Evolutionary conservation across 768 basidiomycete species (phyloP).

Genomic region (Symmetrospora coprosmae): DNA sequence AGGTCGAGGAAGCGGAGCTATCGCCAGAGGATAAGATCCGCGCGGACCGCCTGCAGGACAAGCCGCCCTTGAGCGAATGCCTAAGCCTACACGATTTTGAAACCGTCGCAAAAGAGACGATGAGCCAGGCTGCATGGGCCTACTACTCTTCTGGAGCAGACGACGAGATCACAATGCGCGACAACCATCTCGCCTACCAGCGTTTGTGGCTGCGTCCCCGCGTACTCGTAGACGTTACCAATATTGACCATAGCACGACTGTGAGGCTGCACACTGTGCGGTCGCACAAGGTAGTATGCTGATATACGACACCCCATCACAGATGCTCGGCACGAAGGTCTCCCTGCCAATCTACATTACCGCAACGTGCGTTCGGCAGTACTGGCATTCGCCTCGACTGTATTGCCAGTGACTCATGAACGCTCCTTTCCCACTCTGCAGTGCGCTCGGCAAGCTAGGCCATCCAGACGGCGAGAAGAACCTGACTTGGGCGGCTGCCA

Average conservation of each 20-base stretch:
- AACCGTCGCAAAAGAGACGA: constrained; percentile 53
- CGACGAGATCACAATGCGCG: constrained; percentile 44
- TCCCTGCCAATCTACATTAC: constrained; percentile 53
- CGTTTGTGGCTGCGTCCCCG: constrained; percentile 79
- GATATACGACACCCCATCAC: no score
- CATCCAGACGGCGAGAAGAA: constrained; percentile 91
- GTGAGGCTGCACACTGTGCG: constrained; percentile 33
- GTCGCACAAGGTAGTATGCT: constrained; percentile 2
- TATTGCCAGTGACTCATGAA: not conserved
- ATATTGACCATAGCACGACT: constrained; percentile 50
- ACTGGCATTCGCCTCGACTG: constrained; percentile 42
- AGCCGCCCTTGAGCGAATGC: constrained; percentile 56
- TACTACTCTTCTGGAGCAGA: constrained; percentile 80
- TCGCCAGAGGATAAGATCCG: constrained; percentile 58
- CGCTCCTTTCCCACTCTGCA: no score
- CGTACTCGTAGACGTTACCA: constrained; percentile 67
- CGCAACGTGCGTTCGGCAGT: no score
- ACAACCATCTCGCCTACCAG: constrained; percentile 65
- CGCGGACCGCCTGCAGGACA: constrained; percentile 49
- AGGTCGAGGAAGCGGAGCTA: constrained; percentile 45
- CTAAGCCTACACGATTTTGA: constrained; percentile 71
- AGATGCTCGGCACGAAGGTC: constrained; percentile 58
- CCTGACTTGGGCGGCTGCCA: constrained; percentile 73
- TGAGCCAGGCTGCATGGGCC: constrained; percentile 51
- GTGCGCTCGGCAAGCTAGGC: constrained; percentile 69